Base-by-base conservation (phyloP, 2,329 filamentous ascomycete genomes). In the Penicillium palitans region DNA sequence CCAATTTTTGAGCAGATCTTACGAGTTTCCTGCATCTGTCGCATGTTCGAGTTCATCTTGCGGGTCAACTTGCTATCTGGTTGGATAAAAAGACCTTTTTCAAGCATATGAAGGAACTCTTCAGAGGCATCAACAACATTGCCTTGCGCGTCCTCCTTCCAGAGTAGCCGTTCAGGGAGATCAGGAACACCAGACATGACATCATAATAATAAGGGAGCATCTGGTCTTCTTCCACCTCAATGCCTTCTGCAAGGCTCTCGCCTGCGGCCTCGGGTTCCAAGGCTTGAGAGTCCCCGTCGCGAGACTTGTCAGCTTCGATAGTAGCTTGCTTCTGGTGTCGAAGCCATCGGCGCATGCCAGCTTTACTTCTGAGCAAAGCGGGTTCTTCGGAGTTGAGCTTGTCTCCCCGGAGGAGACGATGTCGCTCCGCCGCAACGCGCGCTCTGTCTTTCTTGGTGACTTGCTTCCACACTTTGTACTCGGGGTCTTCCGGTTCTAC, bases 401-500 rank as follows among this genome's bases (percentile, higher is more conserved):
- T 90, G 68, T 92, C 88, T 51, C 89, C 90, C 61, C 89, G 89
- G 77, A 99, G 96, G 15, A 99, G 84, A 40, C 90, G 85, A 74
- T 92, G 88, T 33, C 95, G 86, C 72, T 96, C 91, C 63, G 93
- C 91, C 59, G 95, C 90, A 53, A 93, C 86, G 25, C 89, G 80
- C 4, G 95, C 95, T 61, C 95, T 88, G 69, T 96, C 93, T 72
- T 95, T 97, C 78, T 98, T 98, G 2, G 95, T 99, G 41, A 96
- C 91, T 75, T 98, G 93, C 78, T 98, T 99, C 95, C 96, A 99
- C 37, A 95, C 90, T 73, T 96, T 96, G 78, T 95, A 96, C 71
- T 97, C 93, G 2, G 84, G 79, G 58, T 98, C 93, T 67, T 98
- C 93, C 66, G 96, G 87, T 65, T 91, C 91, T 13, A 85, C 83